Evolutionary conservation across 2,329 filamentous ascomycete species (phyloP).

Genomic region (Colletotrichum truncatum): DNA sequence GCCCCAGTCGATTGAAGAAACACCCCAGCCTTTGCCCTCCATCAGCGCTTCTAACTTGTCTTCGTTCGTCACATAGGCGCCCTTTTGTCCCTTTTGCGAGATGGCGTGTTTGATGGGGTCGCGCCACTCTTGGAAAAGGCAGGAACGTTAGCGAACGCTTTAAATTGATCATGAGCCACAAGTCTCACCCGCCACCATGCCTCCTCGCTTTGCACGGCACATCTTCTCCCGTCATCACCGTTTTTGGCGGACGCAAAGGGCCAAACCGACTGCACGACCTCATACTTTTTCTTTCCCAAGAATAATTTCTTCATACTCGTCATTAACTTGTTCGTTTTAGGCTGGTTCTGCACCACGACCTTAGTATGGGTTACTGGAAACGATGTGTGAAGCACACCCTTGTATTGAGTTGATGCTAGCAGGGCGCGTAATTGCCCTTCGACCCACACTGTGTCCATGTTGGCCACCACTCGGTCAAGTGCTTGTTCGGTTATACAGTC

Average conservation of each 20-base stretch:
- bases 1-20: conserved; percentile 20
- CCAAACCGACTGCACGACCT: conserved; percentile 65
- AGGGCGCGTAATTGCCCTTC: conserved; percentile 63
- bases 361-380: conserved; percentile 60
- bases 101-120: conserved; percentile 40
- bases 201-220: conserved; percentile 64
- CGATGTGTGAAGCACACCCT: conserved; percentile 56
- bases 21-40: conserved; percentile 28
- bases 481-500: conserved; percentile 20
- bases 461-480: conserved; percentile 61
- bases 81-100: conserved; percentile 46
- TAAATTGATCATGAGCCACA: not conserved
- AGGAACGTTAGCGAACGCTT: not conserved
- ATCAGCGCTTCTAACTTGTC: conserved; percentile 57
- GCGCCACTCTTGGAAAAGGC: conserved; percentile 51
- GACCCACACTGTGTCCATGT: conserved; percentile 63
- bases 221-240: conserved; percentile 54
- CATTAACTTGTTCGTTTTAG: conserved; percentile 63
- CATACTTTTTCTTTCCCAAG: conserved; percentile 61
- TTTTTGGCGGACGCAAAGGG: conserved; percentile 61
- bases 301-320: conserved; percentile 61
- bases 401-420: conserved; percentile 58
- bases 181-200: conserved; percentile 57
- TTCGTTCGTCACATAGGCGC: conserved; percentile 57
- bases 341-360: conserved; percentile 60